Evolutionary conservation across 345 rosid genomes (phyloP).

Genomic region (Draba incana): DNA sequence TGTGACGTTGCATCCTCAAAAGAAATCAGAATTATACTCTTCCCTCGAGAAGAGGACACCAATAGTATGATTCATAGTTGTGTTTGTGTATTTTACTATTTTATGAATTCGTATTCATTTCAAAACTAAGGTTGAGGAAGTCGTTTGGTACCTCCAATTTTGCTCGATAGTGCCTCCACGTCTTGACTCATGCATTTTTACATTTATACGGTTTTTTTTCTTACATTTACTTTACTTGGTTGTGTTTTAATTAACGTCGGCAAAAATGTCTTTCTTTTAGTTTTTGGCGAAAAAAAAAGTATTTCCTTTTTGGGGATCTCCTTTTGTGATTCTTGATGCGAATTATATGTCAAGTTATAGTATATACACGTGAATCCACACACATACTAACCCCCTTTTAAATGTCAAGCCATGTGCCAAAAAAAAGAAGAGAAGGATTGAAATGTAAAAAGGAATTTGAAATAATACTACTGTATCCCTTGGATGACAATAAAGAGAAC

Average conservation of each 20-base stretch:
- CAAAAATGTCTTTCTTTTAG: conserved; percentile 13
- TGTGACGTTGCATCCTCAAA: too few relatives aligned
- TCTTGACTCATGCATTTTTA: too few relatives aligned
- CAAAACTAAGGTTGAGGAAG: too few relatives aligned
- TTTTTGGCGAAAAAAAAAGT: conserved; percentile 36
- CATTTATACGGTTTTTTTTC: neutral
- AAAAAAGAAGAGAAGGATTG: neutral
- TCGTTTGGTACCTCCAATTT: too few relatives aligned
- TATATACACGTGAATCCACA: conserved; percentile 41
- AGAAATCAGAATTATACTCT: too few relatives aligned
- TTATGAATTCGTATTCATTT: too few relatives aligned
- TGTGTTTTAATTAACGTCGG: conserved; percentile 31
- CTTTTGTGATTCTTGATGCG: conserved; percentile 28
- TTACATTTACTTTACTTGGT: conserved; percentile 20
- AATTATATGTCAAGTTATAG: neutral
- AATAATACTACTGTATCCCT: conserved; percentile 16
- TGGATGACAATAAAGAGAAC: conserved; percentile 24
- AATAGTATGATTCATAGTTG: too few relatives aligned
- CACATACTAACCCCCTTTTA: conserved; percentile 33
- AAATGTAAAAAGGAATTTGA: neutral
- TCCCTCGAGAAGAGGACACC: too few relatives aligned
- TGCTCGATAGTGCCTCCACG: too few relatives aligned
- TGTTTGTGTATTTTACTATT: too few relatives aligned
- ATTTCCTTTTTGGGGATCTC: conserved; percentile 33
- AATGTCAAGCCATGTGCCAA: conserved; percentile 42